Conservation (phyloP, 2,329 filamentous ascomycete species). For the Dendrostoma leiphaemia region DNA sequence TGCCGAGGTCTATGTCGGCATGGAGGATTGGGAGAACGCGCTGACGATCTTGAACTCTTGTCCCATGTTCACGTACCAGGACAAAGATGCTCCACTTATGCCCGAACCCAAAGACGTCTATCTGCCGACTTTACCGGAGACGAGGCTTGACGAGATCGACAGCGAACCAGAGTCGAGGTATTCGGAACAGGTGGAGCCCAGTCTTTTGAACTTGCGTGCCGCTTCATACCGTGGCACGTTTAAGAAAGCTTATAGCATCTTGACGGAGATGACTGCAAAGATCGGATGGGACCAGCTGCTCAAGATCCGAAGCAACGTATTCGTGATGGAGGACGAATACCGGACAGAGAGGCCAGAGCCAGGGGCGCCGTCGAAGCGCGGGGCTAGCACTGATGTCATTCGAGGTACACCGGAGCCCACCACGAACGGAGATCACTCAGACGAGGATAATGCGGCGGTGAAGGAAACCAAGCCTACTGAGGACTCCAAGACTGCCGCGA, state of each 20-base stretch:
- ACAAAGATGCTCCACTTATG: constrained; percentile 94
- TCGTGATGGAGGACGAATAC: constrained; percentile 99
- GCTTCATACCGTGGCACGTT: constrained; percentile 94
- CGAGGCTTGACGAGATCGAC: constrained; percentile 91
- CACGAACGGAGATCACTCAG: constrained; percentile 42
- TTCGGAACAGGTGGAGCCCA: constrained; percentile 83
- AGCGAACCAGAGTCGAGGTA: constrained; percentile 82
- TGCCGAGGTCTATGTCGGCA: constrained; percentile 87
- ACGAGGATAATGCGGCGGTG: constrained; percentile 28
- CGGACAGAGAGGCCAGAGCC: constrained; percentile 77
- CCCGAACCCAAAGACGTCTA: constrained; percentile 87
- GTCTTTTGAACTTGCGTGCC: constrained; percentile 79
- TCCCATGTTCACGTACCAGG: constrained; percentile 99
- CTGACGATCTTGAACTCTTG: constrained; percentile 95
- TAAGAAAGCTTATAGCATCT: constrained; percentile 86
- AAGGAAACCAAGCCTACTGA: constrained; percentile 23
- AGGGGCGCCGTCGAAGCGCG: constrained; percentile 54
- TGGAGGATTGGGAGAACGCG: constrained; percentile 96
- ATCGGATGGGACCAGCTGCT: constrained; percentile 97
- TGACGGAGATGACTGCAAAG: constrained; percentile 93
- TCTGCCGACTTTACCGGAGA: constrained; percentile 84
- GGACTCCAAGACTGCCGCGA: constrained; percentile 25
- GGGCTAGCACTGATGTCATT: constrained; percentile 76
- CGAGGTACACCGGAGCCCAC: constrained; percentile 65
- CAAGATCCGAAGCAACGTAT: constrained; percentile 92